Evolutionary conservation across 2,329 filamentous ascomycete genomes (phyloP).

Genomic region (Trichophyton benhamiae): DNA sequence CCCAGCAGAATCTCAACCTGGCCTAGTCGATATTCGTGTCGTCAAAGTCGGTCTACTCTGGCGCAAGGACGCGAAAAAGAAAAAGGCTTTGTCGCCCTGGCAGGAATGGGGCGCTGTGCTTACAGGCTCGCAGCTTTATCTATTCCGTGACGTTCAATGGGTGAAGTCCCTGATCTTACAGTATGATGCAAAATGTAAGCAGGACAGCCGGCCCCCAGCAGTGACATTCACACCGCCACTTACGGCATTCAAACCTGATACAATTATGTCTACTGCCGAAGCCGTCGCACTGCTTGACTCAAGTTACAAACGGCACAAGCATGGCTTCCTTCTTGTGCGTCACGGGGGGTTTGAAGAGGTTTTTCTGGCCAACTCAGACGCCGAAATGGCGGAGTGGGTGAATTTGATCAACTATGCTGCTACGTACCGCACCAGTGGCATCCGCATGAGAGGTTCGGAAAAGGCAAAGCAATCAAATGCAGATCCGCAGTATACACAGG

Average conservation of each 20-base stretch:
- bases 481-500: constrained; percentile 70
- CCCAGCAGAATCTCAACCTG: constrained; percentile 73
- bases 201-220: constrained; percentile 56
- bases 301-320: constrained; percentile 84
- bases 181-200: constrained; percentile 68
- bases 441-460: constrained; percentile 66
- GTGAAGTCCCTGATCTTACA: constrained; percentile 83
- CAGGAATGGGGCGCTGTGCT: constrained; percentile 97
- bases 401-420: constrained; percentile 93
- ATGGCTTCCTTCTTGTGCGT: constrained; percentile 82
- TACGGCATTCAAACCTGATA: constrained; percentile 85
- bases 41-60: constrained; percentile 91
- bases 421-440: constrained; percentile 80
- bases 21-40: constrained; percentile 92
- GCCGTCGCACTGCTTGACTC: constrained; percentile 78
- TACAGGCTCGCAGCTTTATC: constrained; percentile 92
- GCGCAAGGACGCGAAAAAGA: constrained; percentile 89
- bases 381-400: constrained; percentile 93
- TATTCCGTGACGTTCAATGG: constrained; percentile 90
- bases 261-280: constrained; percentile 82
- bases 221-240: constrained; percentile 85
- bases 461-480: constrained; percentile 59
- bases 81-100: constrained; percentile 90
- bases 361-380: constrained; percentile 77
- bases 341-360: constrained; percentile 81